Evolutionary conservation across 1,284 basidiomycete species (phyloP), one percentile per base, ranked within the genome.

Genomic region (Calocybe gambosa): DNA sequence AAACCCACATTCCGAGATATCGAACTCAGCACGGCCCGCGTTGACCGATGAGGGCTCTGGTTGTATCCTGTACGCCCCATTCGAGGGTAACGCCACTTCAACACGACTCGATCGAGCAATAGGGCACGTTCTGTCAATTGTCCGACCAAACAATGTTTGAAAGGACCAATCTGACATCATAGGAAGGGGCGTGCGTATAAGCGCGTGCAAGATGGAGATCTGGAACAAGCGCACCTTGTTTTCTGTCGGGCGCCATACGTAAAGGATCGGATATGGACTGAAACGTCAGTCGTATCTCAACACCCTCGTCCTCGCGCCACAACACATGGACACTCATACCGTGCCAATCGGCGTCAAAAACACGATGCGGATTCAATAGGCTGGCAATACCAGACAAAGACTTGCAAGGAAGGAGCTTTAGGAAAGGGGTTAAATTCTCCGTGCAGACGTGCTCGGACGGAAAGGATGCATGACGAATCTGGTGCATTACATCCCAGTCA

Each of bases 401-500:
- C 62, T 95, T 92, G 74, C 94, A 98, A 0, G 96, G 95, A 1
- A 99, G 71, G 5, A 98, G 81, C 59, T 94, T 93, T 46, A 98
- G 75, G 66, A 98, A 94, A 0, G 96, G 95, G 0, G 94, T 95
- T 5, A 99, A 70, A 63, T 98, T 98, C 62, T 99, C 96, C 1
- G 95, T 99, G 62, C 95, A 99, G 13, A 96, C 87, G 52, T 85
- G 75, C 58, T 93, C 88, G 5, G 82, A 89, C 3, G 88, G 86
- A 8, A 89, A 75, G 15, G 82, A 80, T 0, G 85, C 89, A 55
- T 93, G 87, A 39, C 84, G 80, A 25, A 89, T 70, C 43, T 73
- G 66, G 52, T 86, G 75, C 3, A 69, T 60, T 4, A 66, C 62
- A 15, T 71, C 66, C 68, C 75, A 75, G 49, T 67, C 61, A 0